Base-by-base conservation (phyloP, 331 rosid species). In the Acacia pycnantha region DNA sequence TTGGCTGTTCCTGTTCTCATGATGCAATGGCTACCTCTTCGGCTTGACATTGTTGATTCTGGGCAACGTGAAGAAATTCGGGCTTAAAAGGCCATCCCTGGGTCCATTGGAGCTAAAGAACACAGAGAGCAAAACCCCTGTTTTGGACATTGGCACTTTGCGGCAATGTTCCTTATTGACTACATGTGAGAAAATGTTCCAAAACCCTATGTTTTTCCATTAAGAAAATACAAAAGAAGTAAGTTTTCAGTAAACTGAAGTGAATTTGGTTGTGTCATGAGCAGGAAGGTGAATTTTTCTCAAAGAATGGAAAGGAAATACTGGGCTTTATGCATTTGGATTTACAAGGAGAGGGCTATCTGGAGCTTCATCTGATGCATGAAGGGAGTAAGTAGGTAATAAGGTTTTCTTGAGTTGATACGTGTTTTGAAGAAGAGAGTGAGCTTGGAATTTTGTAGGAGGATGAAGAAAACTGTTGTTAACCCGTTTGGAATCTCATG, bases 81-180 rank as follows among this genome's bases (percentile, higher is more conserved):
- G 99, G 26, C 87, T 96, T 11, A 91, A 87, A 74, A 88, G 98
- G 78, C 98, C 99, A 18, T 67, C 81, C 15, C 73, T 76, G 41
- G 99, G 99, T 26, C 99, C 98, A 21, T 44, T 96, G 83, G 82
- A 85, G 88, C 84, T 31, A 31, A 31, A 31, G 4, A 31, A 31
- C 35, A 31, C 70, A 54, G 29, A 66, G 29, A 98, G 99, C 11
- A 96, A 96, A 78, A 96, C 98, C 69, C 99, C 99, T 76, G 98
- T 96, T 79, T 81, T 96, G 83, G 99, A 96, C 84, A 85, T 96
- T 31, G 98, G 99, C 1, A 84, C 99, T 0, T 70, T 94, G 73
- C 67, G 93, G 98, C 90, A 96, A 94, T 29, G 99, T 96, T 77
- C 98, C 99, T 44, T 90, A 81, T 73, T 96, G 99, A 98, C 97